These are phyloP conservation scores for Lentinula edodes DNA, from an alignment of 768 basidiomycete genomes.

Conservation along the genomic window DNA sequence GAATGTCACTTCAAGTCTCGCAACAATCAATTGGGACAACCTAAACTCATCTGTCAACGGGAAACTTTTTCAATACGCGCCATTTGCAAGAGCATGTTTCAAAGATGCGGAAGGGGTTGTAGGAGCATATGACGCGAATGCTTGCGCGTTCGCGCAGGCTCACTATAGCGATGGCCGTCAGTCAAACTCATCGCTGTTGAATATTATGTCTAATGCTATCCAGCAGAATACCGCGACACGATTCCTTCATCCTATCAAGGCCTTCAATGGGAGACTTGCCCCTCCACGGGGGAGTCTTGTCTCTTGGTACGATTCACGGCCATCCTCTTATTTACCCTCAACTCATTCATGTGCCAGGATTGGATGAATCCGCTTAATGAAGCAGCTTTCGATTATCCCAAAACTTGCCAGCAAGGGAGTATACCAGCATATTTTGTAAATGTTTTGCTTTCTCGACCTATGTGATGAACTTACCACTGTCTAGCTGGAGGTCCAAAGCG, in stretches of 20 bases:
- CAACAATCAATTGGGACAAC: neutral
- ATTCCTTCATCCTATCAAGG: neutral
- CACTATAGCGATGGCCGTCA: neutral
- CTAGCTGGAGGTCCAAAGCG: neutral
- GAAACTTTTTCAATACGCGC: neutral
- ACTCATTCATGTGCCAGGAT: neutral
- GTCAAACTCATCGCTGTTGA: neutral
- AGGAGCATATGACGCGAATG: neutral
- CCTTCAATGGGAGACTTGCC: neutral
- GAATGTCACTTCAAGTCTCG: neutral
- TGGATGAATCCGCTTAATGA: neutral
- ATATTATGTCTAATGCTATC: neutral
- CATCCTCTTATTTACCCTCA: too few relatives aligned
- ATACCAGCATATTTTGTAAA: neutral
- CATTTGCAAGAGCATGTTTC: constrained; percentile 3
- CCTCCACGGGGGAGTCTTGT: neutral
- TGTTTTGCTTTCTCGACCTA: neutral
- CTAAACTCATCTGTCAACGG: constrained; percentile 1
- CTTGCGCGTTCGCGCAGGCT: neutral
- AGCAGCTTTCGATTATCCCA: neutral
- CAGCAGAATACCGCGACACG: neutral
- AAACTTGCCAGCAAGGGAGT: neutral
- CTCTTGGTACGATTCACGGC: neutral
- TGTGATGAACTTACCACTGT: neutral
- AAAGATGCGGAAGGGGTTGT: neutral